Percentiles rank a stretch among this genome's conserved stretches.
Evolutionary conservation across 805 yeast species (phyloP).

Genomic region (Debaryomyces hansenii): DNA sequence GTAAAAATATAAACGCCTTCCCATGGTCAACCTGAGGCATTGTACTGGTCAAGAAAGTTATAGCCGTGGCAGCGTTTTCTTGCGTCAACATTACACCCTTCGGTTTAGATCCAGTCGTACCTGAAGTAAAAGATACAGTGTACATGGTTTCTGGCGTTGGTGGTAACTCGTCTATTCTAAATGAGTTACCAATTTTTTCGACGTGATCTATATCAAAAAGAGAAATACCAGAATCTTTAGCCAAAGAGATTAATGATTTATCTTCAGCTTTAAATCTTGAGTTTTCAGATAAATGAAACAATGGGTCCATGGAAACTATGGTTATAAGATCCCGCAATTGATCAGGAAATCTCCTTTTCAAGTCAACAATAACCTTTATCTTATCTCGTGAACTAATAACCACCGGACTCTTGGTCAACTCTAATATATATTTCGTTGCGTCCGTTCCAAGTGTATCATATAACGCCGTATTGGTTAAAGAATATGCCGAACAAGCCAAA

Average conservation of each 20-base stretch:
- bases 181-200: constrained; percentile 38
- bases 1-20: constrained; percentile 26
- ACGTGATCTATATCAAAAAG: constrained; percentile 33
- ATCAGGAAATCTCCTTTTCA: constrained; percentile 34
- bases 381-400: constrained; percentile 55
- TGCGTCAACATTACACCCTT: constrained; percentile 68
- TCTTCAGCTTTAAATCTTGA: constrained; percentile 5
- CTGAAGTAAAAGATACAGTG: constrained; percentile 50
- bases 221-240: constrained; percentile 22
- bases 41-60: constrained; percentile 7
- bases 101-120: constrained; percentile 70
- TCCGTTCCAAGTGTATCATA: constrained; percentile 41
- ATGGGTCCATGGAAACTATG: constrained; percentile 54
- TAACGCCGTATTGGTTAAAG: constrained; percentile 39
- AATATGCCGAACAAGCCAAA: constrained; percentile 30
- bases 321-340: constrained; percentile 45
- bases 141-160: constrained; percentile 34
- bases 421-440: constrained; percentile 33
- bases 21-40: constrained; percentile 8
- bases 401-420: constrained; percentile 39
- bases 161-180: constrained; percentile 21
- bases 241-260: constrained; percentile 16
- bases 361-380: constrained; percentile 44
- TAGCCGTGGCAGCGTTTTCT: constrained; percentile 17
- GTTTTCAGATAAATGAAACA: constrained; percentile 8